Evolutionary conservation across 176 grass and related monocot species (phyloP).

Genomic region (Tillandsia fasciculata): DNA sequence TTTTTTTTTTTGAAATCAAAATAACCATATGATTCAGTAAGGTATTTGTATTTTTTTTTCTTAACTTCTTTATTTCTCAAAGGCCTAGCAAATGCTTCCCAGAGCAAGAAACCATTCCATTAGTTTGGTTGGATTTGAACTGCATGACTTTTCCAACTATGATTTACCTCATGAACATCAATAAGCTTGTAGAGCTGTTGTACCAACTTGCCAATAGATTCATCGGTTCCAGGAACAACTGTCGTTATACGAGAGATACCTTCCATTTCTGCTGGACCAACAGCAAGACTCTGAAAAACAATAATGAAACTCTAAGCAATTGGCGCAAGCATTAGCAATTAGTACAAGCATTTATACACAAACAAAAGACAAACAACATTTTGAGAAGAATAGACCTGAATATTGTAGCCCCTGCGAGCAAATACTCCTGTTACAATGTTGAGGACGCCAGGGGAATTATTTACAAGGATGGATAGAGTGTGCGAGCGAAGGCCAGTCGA

Average conservation of each 20-base stretch:
- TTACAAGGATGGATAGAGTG: conserved; percentile 92
- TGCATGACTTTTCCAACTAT: neutral
- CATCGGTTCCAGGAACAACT: conserved; percentile 78
- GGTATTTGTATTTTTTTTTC: no score
- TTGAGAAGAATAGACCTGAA: conserved; percentile 52
- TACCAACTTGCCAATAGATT: conserved; percentile 74
- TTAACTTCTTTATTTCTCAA: no score
- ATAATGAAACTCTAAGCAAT: conserved; percentile 8
- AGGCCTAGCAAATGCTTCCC: no score
- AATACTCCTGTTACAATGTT: conserved; percentile 93
- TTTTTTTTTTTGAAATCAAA: no score
- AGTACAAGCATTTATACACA: neutral
- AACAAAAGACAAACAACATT: conserved; percentile 1
- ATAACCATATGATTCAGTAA: no score
- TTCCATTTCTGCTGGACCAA: conserved; percentile 68
- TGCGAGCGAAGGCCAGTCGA: conserved; percentile 65
- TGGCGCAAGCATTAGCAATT: neutral
- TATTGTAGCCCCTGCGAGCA: conserved; percentile 95
- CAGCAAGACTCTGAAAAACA: conserved; percentile 78
- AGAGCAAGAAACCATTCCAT: neutral
- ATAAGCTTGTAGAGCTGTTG: conserved; percentile 85
- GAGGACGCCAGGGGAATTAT: conserved; percentile 79
- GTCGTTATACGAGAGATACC: conserved; percentile 86
- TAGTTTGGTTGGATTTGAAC: neutral
- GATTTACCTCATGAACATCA: conserved; percentile 70